phyloP scores from a whole-genome alignment of 768 basidiomycete genomes.

The Phylloporus scabripes region DNA sequence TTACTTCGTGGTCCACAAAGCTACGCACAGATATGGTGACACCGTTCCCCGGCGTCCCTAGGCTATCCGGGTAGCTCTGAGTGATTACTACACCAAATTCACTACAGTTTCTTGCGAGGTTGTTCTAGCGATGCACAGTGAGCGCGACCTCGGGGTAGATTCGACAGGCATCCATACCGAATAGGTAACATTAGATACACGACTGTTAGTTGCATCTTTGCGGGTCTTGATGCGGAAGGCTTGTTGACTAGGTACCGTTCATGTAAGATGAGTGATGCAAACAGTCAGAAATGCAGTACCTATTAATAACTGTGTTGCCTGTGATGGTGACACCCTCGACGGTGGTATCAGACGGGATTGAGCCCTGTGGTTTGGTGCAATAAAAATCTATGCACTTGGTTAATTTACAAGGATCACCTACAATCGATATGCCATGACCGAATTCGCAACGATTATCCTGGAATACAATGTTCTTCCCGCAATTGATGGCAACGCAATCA shows the following conservation, averaged over 20 bases:
- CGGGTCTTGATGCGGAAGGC: conserved; percentile 61
- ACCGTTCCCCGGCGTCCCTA: conserved; percentile 52
- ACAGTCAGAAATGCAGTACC: conserved; percentile 29
- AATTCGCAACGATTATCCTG: conserved; percentile 47
- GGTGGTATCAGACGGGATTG: conserved; percentile 41
- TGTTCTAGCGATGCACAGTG: conserved; percentile 33
- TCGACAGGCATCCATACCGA: conserved; percentile 27
- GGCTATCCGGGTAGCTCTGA: conserved; percentile 51
- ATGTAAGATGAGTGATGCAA: not conserved
- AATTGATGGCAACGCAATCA: conserved; percentile 56
- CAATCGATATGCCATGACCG: conserved; percentile 63
- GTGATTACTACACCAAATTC: conserved; percentile 57
- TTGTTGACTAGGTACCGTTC: conserved; percentile 33
- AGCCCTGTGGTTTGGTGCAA: conserved; percentile 37
- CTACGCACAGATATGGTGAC: conserved; percentile 49
- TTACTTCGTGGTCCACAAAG: not conserved
- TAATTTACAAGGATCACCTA: conserved; percentile 2
- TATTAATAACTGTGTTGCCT: conserved; percentile 51
- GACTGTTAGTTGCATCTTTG: conserved; percentile 38
- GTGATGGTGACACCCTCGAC: conserved; percentile 46
- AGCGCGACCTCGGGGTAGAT: not conserved
- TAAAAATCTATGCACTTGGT: not conserved
- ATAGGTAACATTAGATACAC: conserved; percentile 47
- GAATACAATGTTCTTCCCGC: conserved; percentile 42
- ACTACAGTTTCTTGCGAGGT: conserved; percentile 45